Evolutionary conservation across 495 filamentous ascomycete genomes (phyloP), one percentile per base, ranked within the genome.

Genomic region (Viridothelium virens): DNA sequence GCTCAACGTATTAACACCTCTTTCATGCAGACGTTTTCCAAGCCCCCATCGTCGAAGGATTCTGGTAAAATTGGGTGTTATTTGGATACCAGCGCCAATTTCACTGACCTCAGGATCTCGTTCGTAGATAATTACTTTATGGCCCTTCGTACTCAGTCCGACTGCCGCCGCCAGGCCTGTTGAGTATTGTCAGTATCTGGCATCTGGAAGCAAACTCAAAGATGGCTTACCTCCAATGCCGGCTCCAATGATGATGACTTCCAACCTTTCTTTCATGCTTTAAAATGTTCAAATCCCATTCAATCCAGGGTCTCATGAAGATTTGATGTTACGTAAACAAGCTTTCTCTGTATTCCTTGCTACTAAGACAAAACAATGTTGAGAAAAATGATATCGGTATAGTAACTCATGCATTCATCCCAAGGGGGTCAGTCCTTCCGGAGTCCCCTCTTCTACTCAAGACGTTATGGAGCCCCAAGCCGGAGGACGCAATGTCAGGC

Each of bases 21-120:
- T 25, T 18, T 18, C 14, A 25, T 18, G 14, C 7, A 50, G 16
- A 9, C 31, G 18, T 56, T 50, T n/a, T 31, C 73, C n/a, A 64
- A 74, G 37, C 38, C 72, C 64, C 75, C 77, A 77, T 38, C 68
- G 37, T 2, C 67, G 67, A 65, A 77, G 73, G 10, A 81, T 41
- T 2, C 76, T 72, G 2, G 76, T 72, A 0, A 78, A 73, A 48
- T 82, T 82, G 46, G 80, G 79, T 0, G 76, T 77, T 31, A 82
- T 69, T 61, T 79, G 77, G 65, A 82, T 77, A 33, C 80, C 80
- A 16, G 80, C 80, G 37, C 80, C 79, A 56, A 79, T 72, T 77
- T 81, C 36, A 25, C 41, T 65, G 1, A 53, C 41, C 16, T 47
- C 63, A 33, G 63, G 7, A 11, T 46, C 63, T 7, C 36, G 41